Conservation (phyloP, 2,329 filamentous ascomycete genomes). For the Dendryphion nanum region DNA sequence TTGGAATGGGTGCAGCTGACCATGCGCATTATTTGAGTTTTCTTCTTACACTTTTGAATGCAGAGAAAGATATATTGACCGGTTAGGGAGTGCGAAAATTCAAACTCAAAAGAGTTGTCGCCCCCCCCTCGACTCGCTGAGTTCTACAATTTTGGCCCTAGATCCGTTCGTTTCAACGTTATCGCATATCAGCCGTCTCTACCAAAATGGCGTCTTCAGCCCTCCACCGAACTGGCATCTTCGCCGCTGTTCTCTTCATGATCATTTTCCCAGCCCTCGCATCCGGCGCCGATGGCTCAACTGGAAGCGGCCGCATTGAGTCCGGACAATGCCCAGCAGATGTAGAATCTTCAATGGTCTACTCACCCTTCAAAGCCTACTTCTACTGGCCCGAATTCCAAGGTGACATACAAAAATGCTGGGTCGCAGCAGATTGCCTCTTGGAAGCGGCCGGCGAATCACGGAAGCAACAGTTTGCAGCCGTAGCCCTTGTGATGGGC, state of each 20-base stretch:
- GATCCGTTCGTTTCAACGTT: too few species aligned
- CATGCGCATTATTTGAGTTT: too few species aligned
- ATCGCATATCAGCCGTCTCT: too few species aligned
- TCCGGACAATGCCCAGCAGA: conserved; percentile 6
- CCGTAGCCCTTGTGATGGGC: conserved; percentile 33
- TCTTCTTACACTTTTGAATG: too few species aligned
- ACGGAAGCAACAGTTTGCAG: conserved; percentile 33
- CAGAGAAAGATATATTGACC: too few species aligned
- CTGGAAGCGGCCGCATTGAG: conserved; percentile 8
- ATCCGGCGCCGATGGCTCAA: conserved; percentile 1
- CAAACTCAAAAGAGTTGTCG: too few species aligned
- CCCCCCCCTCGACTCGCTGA: too few species aligned
- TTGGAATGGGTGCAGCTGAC: too few species aligned
- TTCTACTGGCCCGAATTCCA: conserved; percentile 7
- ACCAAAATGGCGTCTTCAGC: background rate
- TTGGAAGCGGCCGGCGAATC: conserved; percentile 22
- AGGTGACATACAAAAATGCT: conserved; percentile 18
- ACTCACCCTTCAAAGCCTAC: conserved; percentile 21
- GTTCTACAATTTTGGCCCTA: too few species aligned
- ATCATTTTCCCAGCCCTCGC: conserved; percentile 4
- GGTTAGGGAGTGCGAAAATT: too few species aligned
- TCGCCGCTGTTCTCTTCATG: background rate
- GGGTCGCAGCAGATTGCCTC: conserved; percentile 27
- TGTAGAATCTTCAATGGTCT: conserved; percentile 8
- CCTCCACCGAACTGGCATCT: background rate